Percentiles rank a stretch among this genome's conserved stretches.
Evolutionary conservation across 805 yeast genomes (phyloP).

Genomic region (Pichia heedii): DNA sequence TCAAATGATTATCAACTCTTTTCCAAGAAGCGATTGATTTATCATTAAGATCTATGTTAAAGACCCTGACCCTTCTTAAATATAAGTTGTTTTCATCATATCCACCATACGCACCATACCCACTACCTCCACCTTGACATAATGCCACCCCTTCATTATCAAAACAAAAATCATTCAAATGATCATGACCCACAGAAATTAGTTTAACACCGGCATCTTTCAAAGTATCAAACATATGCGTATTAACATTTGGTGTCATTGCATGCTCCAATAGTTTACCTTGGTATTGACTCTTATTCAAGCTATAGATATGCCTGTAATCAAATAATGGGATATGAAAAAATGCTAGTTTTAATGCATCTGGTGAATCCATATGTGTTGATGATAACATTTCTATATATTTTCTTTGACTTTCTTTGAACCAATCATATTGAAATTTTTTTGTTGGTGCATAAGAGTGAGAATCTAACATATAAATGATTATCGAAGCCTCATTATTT

Average conservation of each 20-base stretch:
- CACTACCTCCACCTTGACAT: slow-evolving; percentile 90
- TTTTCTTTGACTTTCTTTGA: slow-evolving; percentile 31
- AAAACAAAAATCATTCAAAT: slow-evolving; percentile 86
- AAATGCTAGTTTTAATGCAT: slow-evolving; percentile 65
- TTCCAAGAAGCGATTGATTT: slow-evolving; percentile 61
- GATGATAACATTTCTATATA: slow-evolving; percentile 12
- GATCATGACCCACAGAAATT: slow-evolving; percentile 88
- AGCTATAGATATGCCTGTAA: slow-evolving; percentile 27
- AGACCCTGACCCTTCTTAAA: slow-evolving; percentile 68
- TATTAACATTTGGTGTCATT: slow-evolving; percentile 67
- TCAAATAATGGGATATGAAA: slow-evolving; percentile 94
- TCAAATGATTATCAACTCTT: slow-evolving; percentile 50
- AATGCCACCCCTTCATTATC: slow-evolving; percentile 52
- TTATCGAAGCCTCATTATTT: slow-evolving; percentile 28
- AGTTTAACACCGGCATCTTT: slow-evolving; percentile 64
- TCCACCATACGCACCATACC: slow-evolving; percentile 96
- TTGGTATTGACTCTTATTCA: slow-evolving; percentile 24
- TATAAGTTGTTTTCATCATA: slow-evolving; percentile 81
- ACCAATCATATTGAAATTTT: slow-evolving; percentile 77
- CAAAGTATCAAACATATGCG: slow-evolving; percentile 54
- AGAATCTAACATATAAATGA: slow-evolving; percentile 73
- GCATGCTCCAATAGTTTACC: slow-evolving; percentile 67
- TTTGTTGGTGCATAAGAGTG: slow-evolving; percentile 73
- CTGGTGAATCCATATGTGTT: slow-evolving; percentile 30
- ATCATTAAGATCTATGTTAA: slow-evolving; percentile 45